Evolutionary conservation across 306 rosid genomes (phyloP).

Genomic region (Chamaecrista fasciculata): DNA sequence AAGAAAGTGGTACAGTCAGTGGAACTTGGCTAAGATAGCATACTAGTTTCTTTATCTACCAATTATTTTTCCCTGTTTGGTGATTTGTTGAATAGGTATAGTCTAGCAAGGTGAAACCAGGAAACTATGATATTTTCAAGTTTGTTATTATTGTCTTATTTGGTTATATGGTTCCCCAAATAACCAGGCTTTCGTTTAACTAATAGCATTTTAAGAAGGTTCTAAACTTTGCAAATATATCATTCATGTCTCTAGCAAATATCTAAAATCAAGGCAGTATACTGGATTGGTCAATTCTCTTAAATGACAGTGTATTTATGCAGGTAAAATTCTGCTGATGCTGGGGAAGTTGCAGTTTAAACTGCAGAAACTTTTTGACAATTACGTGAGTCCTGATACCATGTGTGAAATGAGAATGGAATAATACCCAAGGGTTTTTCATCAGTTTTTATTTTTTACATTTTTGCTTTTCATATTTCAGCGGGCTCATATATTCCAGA

Average conservation of each 20-base stretch:
- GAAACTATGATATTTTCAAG: neutral
- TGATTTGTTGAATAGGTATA: neutral
- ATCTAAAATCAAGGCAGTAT: neutral
- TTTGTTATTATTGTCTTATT: neutral
- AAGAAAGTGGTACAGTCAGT: slow-evolving; percentile 66
- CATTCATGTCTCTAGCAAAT: neutral
- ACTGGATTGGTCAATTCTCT: neutral
- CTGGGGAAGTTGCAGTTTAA: slow-evolving; percentile 78
- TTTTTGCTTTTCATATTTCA: slow-evolving; percentile 42
- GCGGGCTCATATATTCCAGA: slow-evolving; percentile 89
- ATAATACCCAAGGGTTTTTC: neutral
- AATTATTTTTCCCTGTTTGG: neutral
- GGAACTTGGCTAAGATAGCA: neutral
- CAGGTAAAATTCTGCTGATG: slow-evolving; percentile 73
- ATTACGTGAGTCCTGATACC: slow-evolving; percentile 55
- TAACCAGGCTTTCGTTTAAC: neutral
- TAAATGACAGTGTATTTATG: slow-evolving; percentile 8
- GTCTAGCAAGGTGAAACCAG: neutral
- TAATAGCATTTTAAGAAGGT: neutral
- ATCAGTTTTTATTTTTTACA: slow-evolving; percentile 15
- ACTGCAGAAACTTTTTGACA: slow-evolving; percentile 67
- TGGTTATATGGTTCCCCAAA: neutral
- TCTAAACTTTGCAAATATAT: neutral
- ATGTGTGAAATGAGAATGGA: neutral
- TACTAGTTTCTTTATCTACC: neutral